Evolutionary conservation across 2,329 filamentous ascomycete species (phyloP), one percentile per base, ranked within the genome.

Genomic region (Raffaelea deltoideospora): DNA sequence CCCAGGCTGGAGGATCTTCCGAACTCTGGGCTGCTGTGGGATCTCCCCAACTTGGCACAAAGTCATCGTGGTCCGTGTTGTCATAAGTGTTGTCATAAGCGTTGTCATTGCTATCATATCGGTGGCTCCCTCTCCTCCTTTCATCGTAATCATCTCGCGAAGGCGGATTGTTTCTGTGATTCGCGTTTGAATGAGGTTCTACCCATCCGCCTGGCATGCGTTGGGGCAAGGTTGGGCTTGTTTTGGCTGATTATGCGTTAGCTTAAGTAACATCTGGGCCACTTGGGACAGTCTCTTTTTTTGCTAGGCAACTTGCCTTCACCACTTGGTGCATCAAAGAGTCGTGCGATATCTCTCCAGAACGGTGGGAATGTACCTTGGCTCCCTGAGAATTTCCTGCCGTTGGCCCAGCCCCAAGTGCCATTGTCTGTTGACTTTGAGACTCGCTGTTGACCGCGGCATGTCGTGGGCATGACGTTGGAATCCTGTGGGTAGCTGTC

Each of bases 1-100:
- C 21, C 21, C 32, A 37, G 1, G 37, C 39, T 5, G 42, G 35
- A 5, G 37, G 42, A 14, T 41, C 42, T 5, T 36, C 15, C 7
- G 38, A 35, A 34, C 43, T 48, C 31, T 39, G 40, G 28, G 46
- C 47, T 3, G 38, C 39, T n/a, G 39, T 41, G 2, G 35, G 37
- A 21, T 46, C 42, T 1, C 31, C 42, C 43, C 43, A 47, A 9
- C 26, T 8, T 3, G 41, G 43, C 2, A 18, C 17, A 4, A 27
- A 24, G 18, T 33, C 22, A 11, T 28, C 14, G 19, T 27, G 23
- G 24, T 39, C 22, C 18, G 22, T 19, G 26, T 38, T 39, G 22
- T 34, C n/a, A 14, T 13, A 17, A 15, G 6, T 18, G 28, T 30
- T 17, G 4, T 30, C 28, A n/a, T n/a, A n/a, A n/a, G n/a, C 30